Evolutionary conservation across 2,329 filamentous ascomycete genomes (phyloP), one percentile per base, ranked within the genome.

Genomic region (Nothomitra cinnamomea): DNA sequence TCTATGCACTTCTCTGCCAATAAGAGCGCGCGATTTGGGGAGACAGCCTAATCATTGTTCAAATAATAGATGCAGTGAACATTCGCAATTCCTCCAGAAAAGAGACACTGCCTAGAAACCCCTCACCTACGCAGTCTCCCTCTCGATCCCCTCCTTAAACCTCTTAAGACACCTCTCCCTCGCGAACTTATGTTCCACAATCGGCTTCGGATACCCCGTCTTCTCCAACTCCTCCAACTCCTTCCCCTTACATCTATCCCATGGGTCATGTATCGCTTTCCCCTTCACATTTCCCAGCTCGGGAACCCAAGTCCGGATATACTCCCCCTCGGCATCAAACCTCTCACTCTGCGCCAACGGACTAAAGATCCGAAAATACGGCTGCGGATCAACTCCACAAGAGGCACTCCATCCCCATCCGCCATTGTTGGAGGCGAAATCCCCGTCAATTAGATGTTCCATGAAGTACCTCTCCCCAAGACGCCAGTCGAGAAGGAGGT

Each of bases 331-430:
- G 0, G 76, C 70, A 63, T 95, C 88, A 60, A 94, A 94, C 66
- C 84, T 89, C 72, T 92, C 85, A 60, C 83, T 87, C 70, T 95
- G 88, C 17, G 86, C 68, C 45, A 87, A 64, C 0, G 88, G 88
- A 61, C 94, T 95, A 68, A 95, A 95, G 52, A 95, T 85, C 5
- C 87, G 76, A 58, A 95, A 95, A 64, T 94, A 95, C 0, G 88
- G 87, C 66, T 94, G 85, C 1, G 87, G 85, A 65, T 94, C 87
- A 5, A 88, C 85, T 1, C 86, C 84, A 0, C 81, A 82, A 17
- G 74, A 78, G 3, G 82, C 80, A 22, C 73, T 67, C 58, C 82
- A 82, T 0, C 79, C 80, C 79, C 80, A 83, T 0, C 80, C 80
- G 7, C 80, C 79, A 57, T 85, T 87, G 64, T 90, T 90, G 55